Evolutionary conservation across 1,139 yeast species (phyloP).

Genomic region (Candida tropicalis): DNA sequence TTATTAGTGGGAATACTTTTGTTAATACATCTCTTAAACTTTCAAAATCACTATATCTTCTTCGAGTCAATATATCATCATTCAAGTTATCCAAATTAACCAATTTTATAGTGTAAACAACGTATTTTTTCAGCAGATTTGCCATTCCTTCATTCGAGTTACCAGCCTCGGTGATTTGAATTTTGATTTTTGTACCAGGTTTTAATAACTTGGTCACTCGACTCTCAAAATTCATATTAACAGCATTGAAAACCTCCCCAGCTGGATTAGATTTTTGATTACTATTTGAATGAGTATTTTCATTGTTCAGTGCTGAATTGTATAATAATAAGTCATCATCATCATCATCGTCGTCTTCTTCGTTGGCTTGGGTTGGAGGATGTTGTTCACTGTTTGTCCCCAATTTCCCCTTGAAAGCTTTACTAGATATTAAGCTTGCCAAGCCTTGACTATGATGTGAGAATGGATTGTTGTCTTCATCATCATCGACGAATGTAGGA

Average conservation of each 20-base stretch:
- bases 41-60: slow-evolving; percentile 93
- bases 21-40: slow-evolving; percentile 69
- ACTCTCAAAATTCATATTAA: slow-evolving; percentile 40
- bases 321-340: slow-evolving; percentile 34
- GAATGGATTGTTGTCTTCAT: slow-evolving; percentile 58
- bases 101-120: slow-evolving; percentile 76
- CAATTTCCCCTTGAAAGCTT: slow-evolving; percentile 10
- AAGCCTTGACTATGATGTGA: slow-evolving; percentile 33
- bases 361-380: background rate
- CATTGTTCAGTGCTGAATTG: slow-evolving; percentile 19
- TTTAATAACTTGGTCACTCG: slow-evolving; percentile 39
- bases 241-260: slow-evolving; percentile 27
- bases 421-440: slow-evolving; percentile 27
- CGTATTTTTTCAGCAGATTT: slow-evolving; percentile 65
- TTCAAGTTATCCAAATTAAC: slow-evolving; percentile 29
- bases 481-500: slow-evolving; percentile 21
- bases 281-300: slow-evolving; percentile 10
- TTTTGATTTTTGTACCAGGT: slow-evolving; percentile 35
- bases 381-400: slow-evolving; percentile 10
- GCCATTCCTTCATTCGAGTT: slow-evolving; percentile 71
- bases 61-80: slow-evolving; percentile 58
- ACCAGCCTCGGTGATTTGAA: slow-evolving; percentile 73
- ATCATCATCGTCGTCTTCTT: slow-evolving; percentile 15
- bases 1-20: slow-evolving; percentile 75
- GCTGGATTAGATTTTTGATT: slow-evolving; percentile 5